Evolutionary conservation across 192 early-diverging fungal species (phyloP).

Genomic region (Entomortierella lignicola): DNA sequence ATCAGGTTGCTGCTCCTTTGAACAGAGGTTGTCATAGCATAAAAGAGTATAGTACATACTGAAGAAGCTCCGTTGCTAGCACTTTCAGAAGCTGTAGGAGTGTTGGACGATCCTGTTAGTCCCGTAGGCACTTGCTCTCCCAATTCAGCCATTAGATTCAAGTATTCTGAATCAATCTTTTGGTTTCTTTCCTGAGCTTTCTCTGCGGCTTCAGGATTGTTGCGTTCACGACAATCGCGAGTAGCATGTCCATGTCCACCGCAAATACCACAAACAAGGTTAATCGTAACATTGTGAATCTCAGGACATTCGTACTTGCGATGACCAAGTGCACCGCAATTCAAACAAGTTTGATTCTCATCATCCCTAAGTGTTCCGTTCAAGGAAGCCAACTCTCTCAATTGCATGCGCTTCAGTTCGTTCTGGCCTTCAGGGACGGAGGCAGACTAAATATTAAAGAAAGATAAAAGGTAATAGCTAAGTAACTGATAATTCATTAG

Average conservation of each 20-base stretch:
- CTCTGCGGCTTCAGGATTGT: conserved; percentile 83
- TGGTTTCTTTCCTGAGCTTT: conserved; percentile 82
- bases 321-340: conserved; percentile 93
- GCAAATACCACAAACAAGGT: conserved; percentile 90
- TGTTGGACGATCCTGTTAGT: conserved; percentile 4
- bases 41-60: neutral
- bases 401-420: conserved; percentile 93
- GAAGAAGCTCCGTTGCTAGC: conserved; percentile 19
- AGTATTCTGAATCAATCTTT: conserved; percentile 91
- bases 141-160: conserved; percentile 95
- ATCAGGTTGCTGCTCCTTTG: neutral
- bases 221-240: conserved; percentile 89
- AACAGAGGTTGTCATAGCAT: neutral
- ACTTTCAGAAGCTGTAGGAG: neutral
- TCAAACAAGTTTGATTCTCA: conserved; percentile 92
- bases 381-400: conserved; percentile 93
- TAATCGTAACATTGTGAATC: conserved; percentile 84
- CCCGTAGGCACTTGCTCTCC: conserved; percentile 61
- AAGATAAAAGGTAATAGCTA: neutral
- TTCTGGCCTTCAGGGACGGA: conserved; percentile 96
- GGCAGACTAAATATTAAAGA: conserved; percentile 65
- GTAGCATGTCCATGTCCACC: conserved; percentile 91
- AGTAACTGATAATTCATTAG: no score
- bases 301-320: conserved; percentile 94
- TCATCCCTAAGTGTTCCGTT: conserved; percentile 98